Percentiles rank a stretch among this genome's conserved stretches.
Evolutionary conservation across 208 protist species (phyloP).

Genomic region (Naegleria fowleri): DNA sequence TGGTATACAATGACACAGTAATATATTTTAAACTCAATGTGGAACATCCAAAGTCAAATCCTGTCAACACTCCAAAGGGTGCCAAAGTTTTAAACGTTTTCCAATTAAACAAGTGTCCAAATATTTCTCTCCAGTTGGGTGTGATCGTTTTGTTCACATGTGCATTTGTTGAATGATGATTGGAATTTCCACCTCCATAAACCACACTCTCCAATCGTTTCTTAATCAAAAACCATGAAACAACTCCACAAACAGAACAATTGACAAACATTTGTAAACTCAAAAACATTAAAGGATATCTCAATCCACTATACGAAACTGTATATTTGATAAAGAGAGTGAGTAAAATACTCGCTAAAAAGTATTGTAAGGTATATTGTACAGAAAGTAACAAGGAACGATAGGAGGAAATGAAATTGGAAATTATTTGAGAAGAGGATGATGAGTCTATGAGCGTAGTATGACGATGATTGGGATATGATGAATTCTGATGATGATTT

Average conservation of each 20-base stretch:
- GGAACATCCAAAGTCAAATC: background rate
- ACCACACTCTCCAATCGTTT: background rate
- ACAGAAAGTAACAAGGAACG: background rate
- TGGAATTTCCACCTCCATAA: no score
- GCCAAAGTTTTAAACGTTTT: background rate
- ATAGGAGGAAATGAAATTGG: no score
- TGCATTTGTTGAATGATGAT: no score
- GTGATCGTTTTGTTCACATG: background rate
- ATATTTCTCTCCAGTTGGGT: background rate
- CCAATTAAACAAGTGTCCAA: background rate
- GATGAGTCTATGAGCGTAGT: no score
- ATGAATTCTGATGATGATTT: no score
- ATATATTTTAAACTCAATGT: slow-evolving; percentile 6
- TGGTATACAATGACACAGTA: slow-evolving; percentile 23
- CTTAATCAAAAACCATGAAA: background rate
- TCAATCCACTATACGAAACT: background rate
- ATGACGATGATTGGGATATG: no score
- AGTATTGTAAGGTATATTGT: background rate
- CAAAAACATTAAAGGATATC: background rate
- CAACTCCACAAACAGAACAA: background rate
- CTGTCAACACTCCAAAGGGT: background rate
- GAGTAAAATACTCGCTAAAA: background rate
- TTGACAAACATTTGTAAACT: background rate
- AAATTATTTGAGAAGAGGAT: no score
- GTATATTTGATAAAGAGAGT: background rate